Percentiles rank a stretch among this genome's conserved stretches.
Conservation (phyloP, 2,329 filamentous ascomycete genomes). For the Botrytis porri region DNA sequence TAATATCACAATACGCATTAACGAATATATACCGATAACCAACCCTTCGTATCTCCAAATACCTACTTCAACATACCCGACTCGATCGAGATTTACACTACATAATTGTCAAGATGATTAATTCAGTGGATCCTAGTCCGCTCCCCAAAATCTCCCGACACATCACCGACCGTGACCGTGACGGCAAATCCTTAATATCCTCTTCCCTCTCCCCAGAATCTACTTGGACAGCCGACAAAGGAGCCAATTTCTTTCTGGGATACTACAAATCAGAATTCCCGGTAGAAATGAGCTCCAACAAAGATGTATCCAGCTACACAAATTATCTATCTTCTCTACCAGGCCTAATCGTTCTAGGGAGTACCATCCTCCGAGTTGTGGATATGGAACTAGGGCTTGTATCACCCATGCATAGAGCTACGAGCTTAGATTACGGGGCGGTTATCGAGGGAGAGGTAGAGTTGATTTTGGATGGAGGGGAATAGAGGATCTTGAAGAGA, state of each 20-base stretch:
- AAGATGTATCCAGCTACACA: background rate
- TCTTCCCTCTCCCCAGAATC: background rate
- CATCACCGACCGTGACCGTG: background rate
- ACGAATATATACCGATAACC: background rate
- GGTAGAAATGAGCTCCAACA: background rate
- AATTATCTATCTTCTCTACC: background rate
- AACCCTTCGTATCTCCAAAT: accelerated
- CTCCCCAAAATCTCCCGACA: background rate
- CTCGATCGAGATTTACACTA: background rate
- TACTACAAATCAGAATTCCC: background rate
- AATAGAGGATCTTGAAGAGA: background rate
- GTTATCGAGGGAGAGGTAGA: background rate
- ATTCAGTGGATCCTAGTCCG: background rate
- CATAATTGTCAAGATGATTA: background rate
- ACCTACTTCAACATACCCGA: background rate
- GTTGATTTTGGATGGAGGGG: background rate
- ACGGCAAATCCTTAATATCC: background rate
- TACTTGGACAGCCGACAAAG: background rate
- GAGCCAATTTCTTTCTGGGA: background rate
- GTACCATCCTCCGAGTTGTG: background rate
- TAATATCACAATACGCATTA: background rate
- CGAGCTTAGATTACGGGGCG: background rate
- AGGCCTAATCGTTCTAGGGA: background rate
- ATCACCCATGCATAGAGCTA: background rate
- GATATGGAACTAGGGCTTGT: background rate